Conservation (phyloP, 208 protist genomes). For the Zelonia costaricensis region DNA sequence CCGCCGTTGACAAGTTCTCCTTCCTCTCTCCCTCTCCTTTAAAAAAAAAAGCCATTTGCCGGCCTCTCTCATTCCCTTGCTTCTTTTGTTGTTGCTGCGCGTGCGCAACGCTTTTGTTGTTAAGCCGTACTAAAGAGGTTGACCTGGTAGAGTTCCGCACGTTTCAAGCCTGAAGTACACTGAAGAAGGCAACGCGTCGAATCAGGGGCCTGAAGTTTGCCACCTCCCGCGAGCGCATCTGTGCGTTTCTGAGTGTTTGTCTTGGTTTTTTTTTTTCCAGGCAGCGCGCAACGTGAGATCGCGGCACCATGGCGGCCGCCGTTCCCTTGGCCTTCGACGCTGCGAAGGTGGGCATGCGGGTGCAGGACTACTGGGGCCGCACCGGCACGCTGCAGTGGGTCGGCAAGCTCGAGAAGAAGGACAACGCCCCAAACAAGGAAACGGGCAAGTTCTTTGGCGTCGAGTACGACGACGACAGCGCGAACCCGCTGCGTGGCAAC, state of each 20-base stretch:
- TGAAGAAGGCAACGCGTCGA: too few species aligned
- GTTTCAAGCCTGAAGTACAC: too few species aligned
- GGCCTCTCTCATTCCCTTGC: too few species aligned
- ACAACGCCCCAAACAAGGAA: constrained; percentile 43
- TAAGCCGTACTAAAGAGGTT: too few species aligned
- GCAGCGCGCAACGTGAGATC: background rate
- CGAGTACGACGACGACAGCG: constrained; percentile 71
- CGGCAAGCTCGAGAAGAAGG: constrained; percentile 65
- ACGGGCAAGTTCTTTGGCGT: constrained; percentile 55
- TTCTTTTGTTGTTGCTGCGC: too few species aligned
- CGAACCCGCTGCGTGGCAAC: constrained; percentile 44
- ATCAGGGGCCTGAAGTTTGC: too few species aligned
- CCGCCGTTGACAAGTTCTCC: too few species aligned
- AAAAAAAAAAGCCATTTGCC: too few species aligned
- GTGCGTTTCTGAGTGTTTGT: background rate
- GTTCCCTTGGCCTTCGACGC: constrained; percentile 24
- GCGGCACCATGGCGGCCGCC: constrained; percentile 5
- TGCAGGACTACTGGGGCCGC: constrained; percentile 76
- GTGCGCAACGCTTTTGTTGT: too few species aligned
- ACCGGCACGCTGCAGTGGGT: constrained; percentile 63
- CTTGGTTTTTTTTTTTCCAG: background rate
- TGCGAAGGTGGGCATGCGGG: constrained; percentile 63
- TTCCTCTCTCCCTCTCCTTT: too few species aligned
- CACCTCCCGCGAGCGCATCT: too few species aligned
- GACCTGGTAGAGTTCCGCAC: too few species aligned